These are phyloP conservation scores for Brassica incana DNA, from an alignment of 345 rosid species.

Conservation along the genomic window DNA sequence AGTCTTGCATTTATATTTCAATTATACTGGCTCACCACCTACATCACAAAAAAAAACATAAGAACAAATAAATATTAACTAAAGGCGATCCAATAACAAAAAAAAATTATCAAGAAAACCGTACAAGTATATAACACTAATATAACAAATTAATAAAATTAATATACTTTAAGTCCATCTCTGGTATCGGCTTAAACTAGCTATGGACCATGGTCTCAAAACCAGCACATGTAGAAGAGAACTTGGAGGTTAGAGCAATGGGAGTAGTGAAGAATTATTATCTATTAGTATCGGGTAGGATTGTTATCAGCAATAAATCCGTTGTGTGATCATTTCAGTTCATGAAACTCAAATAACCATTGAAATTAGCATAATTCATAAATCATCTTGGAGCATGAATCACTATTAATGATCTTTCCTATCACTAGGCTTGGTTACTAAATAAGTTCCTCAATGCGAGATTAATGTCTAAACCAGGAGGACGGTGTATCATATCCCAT, in stretches of 20 bases:
- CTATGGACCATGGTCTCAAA: slow-evolving; percentile 52
- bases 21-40: background rate
- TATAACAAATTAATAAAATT: background rate
- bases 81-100: background rate
- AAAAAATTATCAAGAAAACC: background rate
- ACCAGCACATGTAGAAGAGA: slow-evolving; percentile 67
- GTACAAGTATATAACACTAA: background rate
- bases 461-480: background rate
- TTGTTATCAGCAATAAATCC: background rate
- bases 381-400: background rate
- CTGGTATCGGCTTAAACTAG: slow-evolving; percentile 56
- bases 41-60: background rate
- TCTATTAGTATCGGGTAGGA: background rate
- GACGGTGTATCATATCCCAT: background rate
- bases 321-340: background rate
- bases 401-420: background rate
- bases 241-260: slow-evolving; percentile 84
- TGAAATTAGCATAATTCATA: background rate
- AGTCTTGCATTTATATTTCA: background rate
- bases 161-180: background rate
- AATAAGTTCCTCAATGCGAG: background rate
- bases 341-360: background rate
- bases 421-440: background rate
- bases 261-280: slow-evolving; percentile 73
- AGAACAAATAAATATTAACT: background rate